Evolutionary conservation across 2,329 filamentous ascomycete genomes (phyloP).

Genomic region (Xylaria sp.): DNA sequence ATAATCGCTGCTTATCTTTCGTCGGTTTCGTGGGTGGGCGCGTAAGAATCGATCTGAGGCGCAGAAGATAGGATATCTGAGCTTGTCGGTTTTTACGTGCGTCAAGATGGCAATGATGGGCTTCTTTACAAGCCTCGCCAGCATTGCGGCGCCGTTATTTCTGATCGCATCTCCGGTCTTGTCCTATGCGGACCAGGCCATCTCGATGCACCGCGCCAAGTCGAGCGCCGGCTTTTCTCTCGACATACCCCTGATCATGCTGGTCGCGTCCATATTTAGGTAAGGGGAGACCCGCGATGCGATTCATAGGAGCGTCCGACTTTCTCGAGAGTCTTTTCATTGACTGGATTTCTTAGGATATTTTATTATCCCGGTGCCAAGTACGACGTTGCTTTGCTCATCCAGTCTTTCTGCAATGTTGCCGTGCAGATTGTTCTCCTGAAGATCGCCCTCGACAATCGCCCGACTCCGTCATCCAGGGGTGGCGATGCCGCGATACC

Average conservation of each 20-base stretch:
- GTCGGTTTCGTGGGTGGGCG: constrained; percentile 13
- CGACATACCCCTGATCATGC: constrained; percentile 78
- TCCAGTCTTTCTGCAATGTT: constrained; percentile 74
- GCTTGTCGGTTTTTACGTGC: constrained; percentile 3
- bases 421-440: constrained; percentile 70
- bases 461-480: constrained; percentile 67
- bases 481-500: constrained; percentile 69
- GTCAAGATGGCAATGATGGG: constrained; percentile 46
- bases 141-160: constrained; percentile 70
- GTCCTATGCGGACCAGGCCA: constrained; percentile 72
- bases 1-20: constrained; percentile 5
- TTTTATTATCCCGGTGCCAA: constrained; percentile 76
- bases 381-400: constrained; percentile 70
- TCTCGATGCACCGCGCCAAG: constrained; percentile 71
- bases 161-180: constrained; percentile 71
- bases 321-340: neutral
- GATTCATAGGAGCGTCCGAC: constrained; percentile 9
- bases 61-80: neutral
- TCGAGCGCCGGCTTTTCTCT: constrained; percentile 75
- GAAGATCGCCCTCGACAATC: constrained; percentile 74
- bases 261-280: constrained; percentile 73
- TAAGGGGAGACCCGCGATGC: constrained; percentile 47
- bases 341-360: constrained; percentile 57
- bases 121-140: constrained; percentile 61
- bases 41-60: constrained; percentile 17